phyloP scores from a whole-genome alignment of 768 basidiomycete genomes.

The Myochromella boudieri region DNA sequence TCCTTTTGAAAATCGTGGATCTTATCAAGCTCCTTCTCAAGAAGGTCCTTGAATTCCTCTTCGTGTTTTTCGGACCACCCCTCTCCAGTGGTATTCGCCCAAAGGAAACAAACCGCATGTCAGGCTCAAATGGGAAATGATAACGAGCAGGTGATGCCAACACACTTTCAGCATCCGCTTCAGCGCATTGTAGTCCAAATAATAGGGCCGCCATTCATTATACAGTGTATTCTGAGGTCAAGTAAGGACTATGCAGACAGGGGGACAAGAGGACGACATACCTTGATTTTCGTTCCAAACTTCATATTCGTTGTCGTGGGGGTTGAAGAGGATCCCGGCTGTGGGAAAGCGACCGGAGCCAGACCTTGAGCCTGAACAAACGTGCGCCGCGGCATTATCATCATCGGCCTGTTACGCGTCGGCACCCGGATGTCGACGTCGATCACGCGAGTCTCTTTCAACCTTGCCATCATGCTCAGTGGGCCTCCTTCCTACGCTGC shows the following conservation, averaged over 20 bases:
- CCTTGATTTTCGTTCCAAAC: conserved; percentile 74
- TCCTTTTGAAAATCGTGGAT: conserved; percentile 90
- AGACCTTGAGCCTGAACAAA: conserved; percentile 16
- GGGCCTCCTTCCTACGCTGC: conserved; percentile 31
- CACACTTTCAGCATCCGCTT: conserved; percentile 88
- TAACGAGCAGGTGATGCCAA: not conserved
- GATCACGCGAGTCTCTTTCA: conserved; percentile 7
- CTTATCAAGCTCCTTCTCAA: conserved; percentile 89
- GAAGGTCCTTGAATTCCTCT: conserved; percentile 71
- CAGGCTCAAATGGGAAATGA: not conserved
- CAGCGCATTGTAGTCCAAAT: conserved; percentile 85
- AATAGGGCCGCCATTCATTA: conserved; percentile 87
- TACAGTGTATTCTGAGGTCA: conserved; percentile 79
- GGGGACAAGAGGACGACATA: not conserved
- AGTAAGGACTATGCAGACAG: not conserved
- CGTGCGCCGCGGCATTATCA: conserved; percentile 23
- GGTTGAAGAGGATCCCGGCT: not conserved
- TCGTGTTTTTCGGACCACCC: conserved; percentile 82
- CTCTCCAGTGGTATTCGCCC: conserved; percentile 45
- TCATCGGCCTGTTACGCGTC: conserved; percentile 1
- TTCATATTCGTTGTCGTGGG: conserved; percentile 49
- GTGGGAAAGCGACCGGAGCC: not conserved
- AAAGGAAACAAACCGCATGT: conserved; percentile 11
- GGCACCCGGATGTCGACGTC: conserved; percentile 9
- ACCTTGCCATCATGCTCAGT: conserved; percentile 20